A percentile compares a stretch with the other conserved stretches of the same genome.
Evolutionary conservation across 75 land plant species (phyloP).

Genomic region (Pseudotsuga menziesii): DNA sequence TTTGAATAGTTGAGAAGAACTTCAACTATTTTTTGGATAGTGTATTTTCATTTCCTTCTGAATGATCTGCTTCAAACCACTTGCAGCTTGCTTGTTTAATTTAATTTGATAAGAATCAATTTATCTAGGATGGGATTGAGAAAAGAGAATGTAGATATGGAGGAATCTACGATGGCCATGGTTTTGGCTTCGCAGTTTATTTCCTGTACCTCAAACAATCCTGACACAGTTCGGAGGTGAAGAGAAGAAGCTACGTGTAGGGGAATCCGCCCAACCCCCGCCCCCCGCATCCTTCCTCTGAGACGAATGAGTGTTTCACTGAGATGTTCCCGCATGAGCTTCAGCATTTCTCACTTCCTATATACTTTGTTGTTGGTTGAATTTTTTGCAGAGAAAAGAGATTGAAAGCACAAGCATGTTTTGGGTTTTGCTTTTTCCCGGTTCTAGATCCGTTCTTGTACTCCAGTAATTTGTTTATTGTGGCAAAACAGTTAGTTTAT

Average conservation of each 20-base stretch:
- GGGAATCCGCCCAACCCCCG: too few species aligned
- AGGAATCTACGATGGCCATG: conserved; percentile 1
- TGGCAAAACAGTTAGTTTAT: too few species aligned
- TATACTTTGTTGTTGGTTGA: too few species aligned
- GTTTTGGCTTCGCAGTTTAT: background rate
- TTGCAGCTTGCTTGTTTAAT: background rate
- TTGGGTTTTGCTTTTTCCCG: background rate
- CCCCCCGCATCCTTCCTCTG: conserved; percentile 7
- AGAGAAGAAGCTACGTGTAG: background rate
- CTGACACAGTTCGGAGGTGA: background rate
- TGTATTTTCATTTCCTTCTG: background rate
- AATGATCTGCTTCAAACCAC: background rate
- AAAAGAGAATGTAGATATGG: background rate
- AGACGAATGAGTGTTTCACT: background rate
- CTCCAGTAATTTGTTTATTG: background rate
- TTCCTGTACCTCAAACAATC: conserved; percentile 1
- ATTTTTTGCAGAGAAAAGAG: background rate
- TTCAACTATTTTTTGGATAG: background rate
- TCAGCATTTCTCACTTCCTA: background rate
- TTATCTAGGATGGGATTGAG: background rate
- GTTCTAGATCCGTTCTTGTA: background rate
- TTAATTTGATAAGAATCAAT: too few species aligned
- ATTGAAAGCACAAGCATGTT: background rate
- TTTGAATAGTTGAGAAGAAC: too few species aligned
- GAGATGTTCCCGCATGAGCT: conserved; percentile 1